phyloP scores from a whole-genome alignment of 148 eudicot species.

The Vaccinium vitisidaea region DNA sequence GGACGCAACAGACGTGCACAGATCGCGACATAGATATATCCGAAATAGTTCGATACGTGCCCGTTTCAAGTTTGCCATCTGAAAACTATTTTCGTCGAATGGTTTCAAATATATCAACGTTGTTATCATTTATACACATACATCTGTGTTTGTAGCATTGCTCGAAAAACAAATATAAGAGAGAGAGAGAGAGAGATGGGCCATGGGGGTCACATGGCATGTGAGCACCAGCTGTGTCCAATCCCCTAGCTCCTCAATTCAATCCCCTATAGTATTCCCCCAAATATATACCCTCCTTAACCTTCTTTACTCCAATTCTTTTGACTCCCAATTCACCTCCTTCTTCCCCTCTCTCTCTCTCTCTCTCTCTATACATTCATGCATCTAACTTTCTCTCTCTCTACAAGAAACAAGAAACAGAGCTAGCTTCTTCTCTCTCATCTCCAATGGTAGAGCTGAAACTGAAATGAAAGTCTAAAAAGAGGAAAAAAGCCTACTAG shows the following conservation, averaged over 20 bases:
- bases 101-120: too few species aligned
- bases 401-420: too few species aligned
- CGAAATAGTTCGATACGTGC: too few species aligned
- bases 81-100: too few species aligned
- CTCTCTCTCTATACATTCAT: neutral
- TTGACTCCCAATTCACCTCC: conserved; percentile 35
- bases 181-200: conserved; percentile 1
- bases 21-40: too few species aligned
- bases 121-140: too few species aligned
- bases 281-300: conserved; percentile 38
- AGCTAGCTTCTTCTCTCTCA: conserved; percentile 4
- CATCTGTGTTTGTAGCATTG: too few species aligned
- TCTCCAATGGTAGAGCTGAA: conserved; percentile 29
- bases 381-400: neutral
- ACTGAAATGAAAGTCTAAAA: conserved; percentile 20
- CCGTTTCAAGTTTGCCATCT: too few species aligned
- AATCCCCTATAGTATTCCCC: conserved; percentile 11
- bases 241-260: neutral
- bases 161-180: neutral
- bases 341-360: conserved; percentile 7
- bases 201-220: conserved; percentile 70
- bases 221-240: conserved; percentile 66
- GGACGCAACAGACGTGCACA: too few species aligned
- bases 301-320: conserved; percentile 32
- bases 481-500: neutral